These are phyloP conservation scores for Austroboletus olivaceoglutinosus DNA, from an alignment of 1,284 basidiomycete genomes.

Conservation along the genomic window DNA sequence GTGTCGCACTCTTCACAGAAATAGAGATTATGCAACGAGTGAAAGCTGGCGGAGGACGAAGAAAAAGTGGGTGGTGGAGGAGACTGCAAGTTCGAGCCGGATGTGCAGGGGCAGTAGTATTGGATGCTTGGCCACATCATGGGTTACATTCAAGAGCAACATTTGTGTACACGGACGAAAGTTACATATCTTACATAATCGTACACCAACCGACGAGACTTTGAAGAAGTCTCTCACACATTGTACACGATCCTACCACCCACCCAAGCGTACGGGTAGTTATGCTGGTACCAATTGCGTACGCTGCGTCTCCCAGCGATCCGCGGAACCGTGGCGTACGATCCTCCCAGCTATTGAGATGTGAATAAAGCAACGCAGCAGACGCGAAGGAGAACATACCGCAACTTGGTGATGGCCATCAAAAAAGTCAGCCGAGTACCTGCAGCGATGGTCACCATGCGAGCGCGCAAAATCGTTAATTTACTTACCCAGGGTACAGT, in stretches of 20 bases:
- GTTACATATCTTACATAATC: slow-evolving; percentile 18
- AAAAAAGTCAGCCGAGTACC: slow-evolving; percentile 87
- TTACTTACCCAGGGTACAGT: slow-evolving; percentile 76
- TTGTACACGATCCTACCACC: slow-evolving; percentile 77
- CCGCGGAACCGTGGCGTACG: slow-evolving; percentile 84
- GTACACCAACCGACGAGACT: not conserved
- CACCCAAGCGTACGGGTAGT: slow-evolving; percentile 73
- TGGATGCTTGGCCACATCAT: slow-evolving; percentile 41
- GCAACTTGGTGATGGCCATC: slow-evolving; percentile 83
- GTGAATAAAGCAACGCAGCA: not conserved
- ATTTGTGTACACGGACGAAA: no score
- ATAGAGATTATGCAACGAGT: slow-evolving; percentile 82
- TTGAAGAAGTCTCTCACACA: slow-evolving; percentile 11
- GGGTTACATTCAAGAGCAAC: not conserved
- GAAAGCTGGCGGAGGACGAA: slow-evolving; percentile 75
- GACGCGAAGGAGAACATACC: slow-evolving; percentile 44
- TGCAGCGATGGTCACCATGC: slow-evolving; percentile 25
- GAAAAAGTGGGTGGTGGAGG: slow-evolving; percentile 74
- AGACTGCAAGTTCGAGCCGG: slow-evolving; percentile 44
- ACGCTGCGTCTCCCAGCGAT: slow-evolving; percentile 74
- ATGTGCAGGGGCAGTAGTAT: slow-evolving; percentile 74
- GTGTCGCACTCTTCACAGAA: slow-evolving; percentile 99
- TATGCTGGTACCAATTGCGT: slow-evolving; percentile 83
- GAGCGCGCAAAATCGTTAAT: not conserved
- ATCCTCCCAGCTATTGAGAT: slow-evolving; percentile 74